Evolutionary conservation across 805 yeast species (phyloP).

Genomic region (Candida verbasci): DNA sequence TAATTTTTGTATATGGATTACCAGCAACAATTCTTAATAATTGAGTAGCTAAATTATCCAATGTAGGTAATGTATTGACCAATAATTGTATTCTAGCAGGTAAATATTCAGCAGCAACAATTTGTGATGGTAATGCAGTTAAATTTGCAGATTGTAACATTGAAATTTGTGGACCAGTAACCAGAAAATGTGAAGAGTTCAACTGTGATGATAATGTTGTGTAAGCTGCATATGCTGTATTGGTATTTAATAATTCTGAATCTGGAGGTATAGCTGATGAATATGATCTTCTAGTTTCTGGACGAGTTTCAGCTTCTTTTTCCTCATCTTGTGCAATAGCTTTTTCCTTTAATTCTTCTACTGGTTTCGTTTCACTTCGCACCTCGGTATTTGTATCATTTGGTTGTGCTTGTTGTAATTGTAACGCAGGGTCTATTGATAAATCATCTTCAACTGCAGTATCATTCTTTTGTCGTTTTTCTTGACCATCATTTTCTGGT

Average conservation of each 20-base stretch:
- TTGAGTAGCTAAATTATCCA: slow-evolving; percentile 82
- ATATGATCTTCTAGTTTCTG: background rate
- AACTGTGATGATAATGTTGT: slow-evolving; percentile 36
- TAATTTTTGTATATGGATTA: slow-evolving; percentile 72
- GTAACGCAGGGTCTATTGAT: slow-evolving; percentile 6
- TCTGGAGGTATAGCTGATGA: slow-evolving; percentile 29
- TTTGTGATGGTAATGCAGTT: slow-evolving; percentile 56
- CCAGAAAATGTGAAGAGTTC: slow-evolving; percentile 3
- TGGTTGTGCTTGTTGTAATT: slow-evolving; percentile 3
- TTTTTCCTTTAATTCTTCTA: background rate
- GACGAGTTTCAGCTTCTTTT: background rate
- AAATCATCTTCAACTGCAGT: slow-evolving; percentile 1
- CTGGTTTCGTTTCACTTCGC: background rate
- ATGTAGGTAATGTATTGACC: slow-evolving; percentile 64
- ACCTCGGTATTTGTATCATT: background rate
- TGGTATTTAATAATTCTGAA: slow-evolving; percentile 38
- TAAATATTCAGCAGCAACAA: slow-evolving; percentile 52
- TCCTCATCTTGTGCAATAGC: background rate
- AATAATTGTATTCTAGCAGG: slow-evolving; percentile 62
- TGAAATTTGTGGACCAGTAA: slow-evolving; percentile 26
- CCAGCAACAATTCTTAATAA: slow-evolving; percentile 66
- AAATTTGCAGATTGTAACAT: slow-evolving; percentile 44
- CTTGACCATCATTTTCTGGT: background rate
- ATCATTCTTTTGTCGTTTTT: slow-evolving; percentile 2
- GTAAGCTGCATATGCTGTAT: slow-evolving; percentile 38